phyloP scores from a whole-genome alignment of 2,329 filamentous ascomycete species.

The Blumeria hordei region DNA sequence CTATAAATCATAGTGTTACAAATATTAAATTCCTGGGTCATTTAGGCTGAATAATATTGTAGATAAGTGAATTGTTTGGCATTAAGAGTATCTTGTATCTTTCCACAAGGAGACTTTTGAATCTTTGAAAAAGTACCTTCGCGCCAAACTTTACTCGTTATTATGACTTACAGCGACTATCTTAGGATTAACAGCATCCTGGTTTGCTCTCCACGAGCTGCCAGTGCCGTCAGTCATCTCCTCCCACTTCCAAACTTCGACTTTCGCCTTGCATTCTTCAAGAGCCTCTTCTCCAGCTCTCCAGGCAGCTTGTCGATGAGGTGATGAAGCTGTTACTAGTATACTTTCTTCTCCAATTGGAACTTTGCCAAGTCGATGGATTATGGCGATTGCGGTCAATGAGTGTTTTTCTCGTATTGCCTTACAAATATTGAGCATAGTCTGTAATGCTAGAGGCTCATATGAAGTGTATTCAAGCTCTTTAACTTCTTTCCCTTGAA shows the following conservation, averaged over 20 bases:
- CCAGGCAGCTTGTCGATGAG: constrained; percentile 73
- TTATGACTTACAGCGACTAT: too few species aligned
- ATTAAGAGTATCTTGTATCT: too few species aligned
- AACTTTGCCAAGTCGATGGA: constrained; percentile 66
- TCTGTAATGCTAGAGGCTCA: constrained; percentile 39
- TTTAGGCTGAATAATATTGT: too few species aligned
- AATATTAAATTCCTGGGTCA: too few species aligned
- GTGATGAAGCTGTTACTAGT: constrained; percentile 60
- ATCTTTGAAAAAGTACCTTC: too few species aligned
- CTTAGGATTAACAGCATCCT: constrained; percentile 30
- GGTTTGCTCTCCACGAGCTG: constrained; percentile 66
- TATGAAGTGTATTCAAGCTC: constrained; percentile 59
- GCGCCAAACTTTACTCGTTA: too few species aligned
- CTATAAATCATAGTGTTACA: too few species aligned
- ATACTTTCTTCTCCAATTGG: constrained; percentile 88
- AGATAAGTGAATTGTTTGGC: too few species aligned
- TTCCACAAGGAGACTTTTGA: too few species aligned
- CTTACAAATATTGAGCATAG: constrained; percentile 39
- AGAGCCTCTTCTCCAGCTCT: constrained; percentile 68
- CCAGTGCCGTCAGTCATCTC: constrained; percentile 58
- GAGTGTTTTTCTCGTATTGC: constrained; percentile 32
- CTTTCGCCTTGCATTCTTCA: constrained; percentile 60
- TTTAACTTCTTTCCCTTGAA: constrained; percentile 44
- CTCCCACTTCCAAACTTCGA: constrained; percentile 93
- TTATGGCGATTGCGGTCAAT: constrained; percentile 51